Base-by-base conservation (phyloP, 345 rosid genomes). In the Kandelia obovata region DNA sequence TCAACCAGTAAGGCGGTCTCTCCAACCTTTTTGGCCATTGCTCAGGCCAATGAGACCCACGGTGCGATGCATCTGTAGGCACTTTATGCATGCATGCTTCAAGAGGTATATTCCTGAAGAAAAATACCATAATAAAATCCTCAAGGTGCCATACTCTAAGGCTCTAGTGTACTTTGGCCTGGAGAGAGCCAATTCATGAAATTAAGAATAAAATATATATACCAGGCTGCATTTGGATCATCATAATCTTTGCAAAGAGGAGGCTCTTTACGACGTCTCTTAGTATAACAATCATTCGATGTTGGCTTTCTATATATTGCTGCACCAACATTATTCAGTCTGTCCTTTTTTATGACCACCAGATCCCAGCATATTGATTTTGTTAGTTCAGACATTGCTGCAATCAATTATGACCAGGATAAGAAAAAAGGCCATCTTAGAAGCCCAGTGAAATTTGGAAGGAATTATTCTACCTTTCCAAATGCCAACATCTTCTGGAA, bases 61-160 rank as follows among this genome's bases (percentile, higher is more conserved):
- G 91, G 70, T 80, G 73, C 5, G 84, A 73, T 52, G 72, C 58
- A 65, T 81, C 80, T 25, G 81, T 83, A 3, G 92, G 84, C 67
- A 91, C 84, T 81, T 67, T 86, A 71, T 91, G 95, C 88, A 91
- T 85, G 79, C 97, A 91, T 71, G 95, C 83, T 78, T 87, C 84
- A 78, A 91, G 84, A 31, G 85, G 86, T 34, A 91, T 89, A 62
- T 91, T 85, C 96, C 96, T 90, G 77, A 55, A 46, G 65, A 69
- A 32, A 70, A 43, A 43, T 15, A 13, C 19, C 5, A 15, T 3
- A 39, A 13, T 43, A 43, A 11, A 43, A 2, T 43, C 13, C 49
- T 43, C 49, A 43, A 2, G 5, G 19, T 11, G 49, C 49, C 9
- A 34, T 34, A 19, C 26, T n/a, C 9, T 25, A n/a, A 13, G 25